Base-by-base conservation (phyloP, 768 basidiomycete genomes). In the Mycena galopus region DNA sequence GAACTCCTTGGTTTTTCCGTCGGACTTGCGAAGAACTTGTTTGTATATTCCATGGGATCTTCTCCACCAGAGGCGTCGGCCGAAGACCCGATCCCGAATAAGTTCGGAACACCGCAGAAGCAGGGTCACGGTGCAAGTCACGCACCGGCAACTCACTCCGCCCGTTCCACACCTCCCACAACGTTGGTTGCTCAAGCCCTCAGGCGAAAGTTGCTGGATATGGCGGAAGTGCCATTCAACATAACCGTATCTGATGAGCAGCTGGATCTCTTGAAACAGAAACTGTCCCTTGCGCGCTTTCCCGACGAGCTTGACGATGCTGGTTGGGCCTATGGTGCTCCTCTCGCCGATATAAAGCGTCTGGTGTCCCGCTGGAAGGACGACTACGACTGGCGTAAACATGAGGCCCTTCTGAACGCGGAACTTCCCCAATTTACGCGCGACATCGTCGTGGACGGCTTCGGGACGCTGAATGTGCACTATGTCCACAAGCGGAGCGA, bases 281-380 rank as follows among this genome's bases (percentile, higher is more conserved):
- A 63, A 50, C 69, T 74, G 4, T 58, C 35, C 1, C 53, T 63
- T 9, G 32, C 65, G 1, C 29, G 27, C 21, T 60, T 74, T 10
- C 86, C 87, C 0, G 84, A 88, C 73, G 86, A 86, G 67, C 78
- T 84, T 17, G 80, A 86, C 2, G 81, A 79, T 10, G 86, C 84
- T 0, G 81, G 77, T 0, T 89, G 88, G 85, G 82, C 80, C 12
- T 92, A 91, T 61, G 91, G 91, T 6, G 82, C 76, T 1, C 88
- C 90, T 1, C 82, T 90, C 4, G 78, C 81, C 0, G 86, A 89
- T 69, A 71, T 91, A 16, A 81, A 85, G 61, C 84, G 88, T 8
- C 82, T 91, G 0, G 82, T 84, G 0, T 73, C 78, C 3, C 81
- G 82, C 35, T 91, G 90, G 90, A 83, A 81, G 72, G 77, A 83